phyloP scores from a whole-genome alignment of 768 basidiomycete species.

The Cystobasidiopsis lactophilus region DNA sequence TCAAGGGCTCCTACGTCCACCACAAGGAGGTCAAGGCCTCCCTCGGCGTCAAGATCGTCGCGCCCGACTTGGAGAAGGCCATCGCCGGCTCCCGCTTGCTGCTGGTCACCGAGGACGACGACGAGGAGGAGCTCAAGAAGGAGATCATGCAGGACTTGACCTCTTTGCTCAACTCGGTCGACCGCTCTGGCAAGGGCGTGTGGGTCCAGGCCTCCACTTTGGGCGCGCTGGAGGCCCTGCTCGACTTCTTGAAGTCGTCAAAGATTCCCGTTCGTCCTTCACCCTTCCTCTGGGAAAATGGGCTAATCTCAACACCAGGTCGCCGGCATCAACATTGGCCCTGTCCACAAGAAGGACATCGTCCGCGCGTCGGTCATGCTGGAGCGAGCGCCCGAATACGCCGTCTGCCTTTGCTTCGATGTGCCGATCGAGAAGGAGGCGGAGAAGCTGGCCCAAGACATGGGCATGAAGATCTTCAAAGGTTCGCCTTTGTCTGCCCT shows the following conservation, averaged over 20 bases:
- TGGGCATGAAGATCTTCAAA: slow-evolving; percentile 83
- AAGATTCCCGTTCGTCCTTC: slow-evolving; percentile 46
- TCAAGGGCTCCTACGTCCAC: slow-evolving; percentile 79
- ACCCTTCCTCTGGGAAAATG: not conserved
- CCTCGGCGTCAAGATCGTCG: slow-evolving; percentile 82
- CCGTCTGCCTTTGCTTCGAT: slow-evolving; percentile 90
- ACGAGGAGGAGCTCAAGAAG: slow-evolving; percentile 81
- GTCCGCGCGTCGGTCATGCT: slow-evolving; percentile 84
- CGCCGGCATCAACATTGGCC: slow-evolving; percentile 89
- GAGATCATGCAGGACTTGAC: slow-evolving; percentile 94
- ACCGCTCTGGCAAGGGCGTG: slow-evolving; percentile 87
- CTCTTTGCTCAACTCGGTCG: slow-evolving; percentile 63
- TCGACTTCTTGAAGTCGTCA: slow-evolving; percentile 82
- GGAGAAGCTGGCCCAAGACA: slow-evolving; percentile 71
- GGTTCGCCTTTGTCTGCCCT: slow-evolving; percentile 31
- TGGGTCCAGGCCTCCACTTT: slow-evolving; percentile 94
- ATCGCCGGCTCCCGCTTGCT: slow-evolving; percentile 89
- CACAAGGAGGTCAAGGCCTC: slow-evolving; percentile 95
- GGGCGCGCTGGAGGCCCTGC: slow-evolving; percentile 82
- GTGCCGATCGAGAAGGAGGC: slow-evolving; percentile 84
- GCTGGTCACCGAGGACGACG: slow-evolving; percentile 81
- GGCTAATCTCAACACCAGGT: slow-evolving; percentile 28
- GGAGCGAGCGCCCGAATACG: slow-evolving; percentile 84
- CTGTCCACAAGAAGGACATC: slow-evolving; percentile 83
- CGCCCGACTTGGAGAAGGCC: slow-evolving; percentile 88